Base-by-base conservation (phyloP, 1,139 yeast species). In the Pichia sp. region DNA sequence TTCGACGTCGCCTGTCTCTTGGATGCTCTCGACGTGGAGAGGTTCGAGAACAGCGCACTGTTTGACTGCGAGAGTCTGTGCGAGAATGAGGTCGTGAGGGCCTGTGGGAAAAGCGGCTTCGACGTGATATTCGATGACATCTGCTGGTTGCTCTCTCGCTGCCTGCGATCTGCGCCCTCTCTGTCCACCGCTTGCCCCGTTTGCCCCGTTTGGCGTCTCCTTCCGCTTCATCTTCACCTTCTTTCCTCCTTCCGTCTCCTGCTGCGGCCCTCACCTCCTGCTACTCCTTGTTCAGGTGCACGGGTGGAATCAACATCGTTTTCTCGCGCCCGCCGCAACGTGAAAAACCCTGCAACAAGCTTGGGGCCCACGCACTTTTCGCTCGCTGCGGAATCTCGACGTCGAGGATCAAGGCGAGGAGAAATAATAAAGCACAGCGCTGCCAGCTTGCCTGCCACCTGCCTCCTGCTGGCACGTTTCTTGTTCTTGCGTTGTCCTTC, bases 1-100 rank as follows among this genome's bases (percentile, higher is more conserved):
- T 84, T 85, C 16, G 58, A 61, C 15, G 79, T 75, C 4, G 90
- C 84, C 56, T 78, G 74, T 63, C 97, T 79, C 66, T 90, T 90
- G 41, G 90, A 87, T 44, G 87, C 79, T 60, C 97, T 79, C 7
- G 90, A 82, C 3, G 85, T 84, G 3, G 92, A 90, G 5, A 87
- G 85, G 3, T 90, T 80, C 50, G 86, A 78, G 59, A 86, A 80
- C 46, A 90, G 72, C 13, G 92, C 85, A 47, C 66, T 67, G 15
- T 61, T 10, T 83, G 83, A 86, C 57, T 83, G 79, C 51, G 82
- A 75, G 38, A 87, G 74, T 59, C 95, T 76, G 53, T 87, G 80
- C 47, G 83, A 76, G 59, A 86, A 79, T 38, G 90, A 87, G 0
- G 93, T 82, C 19, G 87, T 75, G 55, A 85, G 75, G 0, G 90